These are phyloP conservation scores for Leptosphaerulina australis DNA, from an alignment of 2,329 filamentous ascomycete species.

Conservation along the genomic window DNA sequence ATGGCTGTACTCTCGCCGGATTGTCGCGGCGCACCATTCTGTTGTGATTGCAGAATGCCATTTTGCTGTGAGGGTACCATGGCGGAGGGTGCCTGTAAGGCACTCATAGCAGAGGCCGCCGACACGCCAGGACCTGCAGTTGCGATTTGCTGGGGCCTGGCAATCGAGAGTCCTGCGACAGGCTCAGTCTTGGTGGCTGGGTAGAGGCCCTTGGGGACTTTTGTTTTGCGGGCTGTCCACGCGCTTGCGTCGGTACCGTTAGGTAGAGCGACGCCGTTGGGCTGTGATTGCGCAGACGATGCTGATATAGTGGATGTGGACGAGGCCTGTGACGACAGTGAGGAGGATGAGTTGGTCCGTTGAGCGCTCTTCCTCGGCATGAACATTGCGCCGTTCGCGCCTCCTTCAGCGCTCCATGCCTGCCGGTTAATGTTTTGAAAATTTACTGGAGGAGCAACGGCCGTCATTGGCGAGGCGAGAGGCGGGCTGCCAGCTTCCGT, in stretches of 20 bases:
- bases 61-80: conserved; percentile 73
- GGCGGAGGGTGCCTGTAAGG: conserved; percentile 66
- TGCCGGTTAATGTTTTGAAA: conserved; percentile 66
- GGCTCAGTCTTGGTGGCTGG: conserved; percentile 69
- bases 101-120: conserved; percentile 66
- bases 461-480: conserved; percentile 61
- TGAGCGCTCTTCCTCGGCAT: conserved; percentile 84
- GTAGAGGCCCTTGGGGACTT: conserved; percentile 64
- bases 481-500: conserved; percentile 28
- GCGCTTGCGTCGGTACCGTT: conserved; percentile 35
- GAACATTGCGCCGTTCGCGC: conserved; percentile 74
- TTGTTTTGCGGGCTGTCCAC: conserved; percentile 56
- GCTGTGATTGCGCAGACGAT: conserved; percentile 63
- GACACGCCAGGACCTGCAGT: conserved; percentile 63
- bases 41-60: conserved; percentile 63
- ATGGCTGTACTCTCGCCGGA: conserved; percentile 71
- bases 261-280: conserved; percentile 62
- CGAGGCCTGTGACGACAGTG: conserved; percentile 68
- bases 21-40: conserved; percentile 62
- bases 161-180: conserved; percentile 66
- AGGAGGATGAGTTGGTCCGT: conserved; percentile 89
- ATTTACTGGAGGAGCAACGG: conserved; percentile 68
- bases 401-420: conserved; percentile 67
- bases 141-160: conserved; percentile 66
- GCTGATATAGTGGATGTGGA: conserved; percentile 70